Evolutionary conservation across 495 filamentous ascomycete species (phyloP).

Genomic region (Staphylotrichum tortipilum): DNA sequence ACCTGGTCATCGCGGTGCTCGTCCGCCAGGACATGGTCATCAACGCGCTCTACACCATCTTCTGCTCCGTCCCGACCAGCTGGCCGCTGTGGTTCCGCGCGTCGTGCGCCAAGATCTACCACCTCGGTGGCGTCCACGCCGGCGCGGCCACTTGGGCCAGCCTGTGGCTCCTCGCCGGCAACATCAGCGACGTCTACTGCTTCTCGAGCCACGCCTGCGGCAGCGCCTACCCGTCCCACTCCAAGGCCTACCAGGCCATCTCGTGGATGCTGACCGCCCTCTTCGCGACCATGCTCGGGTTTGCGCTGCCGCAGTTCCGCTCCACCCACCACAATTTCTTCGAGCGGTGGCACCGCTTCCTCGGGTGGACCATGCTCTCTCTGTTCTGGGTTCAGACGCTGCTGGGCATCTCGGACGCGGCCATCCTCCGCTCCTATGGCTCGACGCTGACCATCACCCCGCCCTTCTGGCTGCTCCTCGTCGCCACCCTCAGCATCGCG

Average conservation of each 20-base stretch:
- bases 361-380: constrained; percentile 45
- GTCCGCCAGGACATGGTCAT: constrained; percentile 58
- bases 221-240: constrained; percentile 5
- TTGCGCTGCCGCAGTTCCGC: constrained; percentile 37
- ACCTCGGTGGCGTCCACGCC: constrained; percentile 60
- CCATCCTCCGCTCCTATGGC: constrained; percentile 22
- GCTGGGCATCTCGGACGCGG: constrained; percentile 28
- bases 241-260: not conserved
- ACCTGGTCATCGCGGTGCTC: constrained; percentile 35
- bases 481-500: constrained; percentile 45
- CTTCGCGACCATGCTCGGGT: constrained; percentile 23
- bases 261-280: constrained; percentile 7
- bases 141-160: constrained; percentile 52
- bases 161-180: constrained; percentile 55
- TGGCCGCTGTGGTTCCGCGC: constrained; percentile 50
- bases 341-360: constrained; percentile 50
- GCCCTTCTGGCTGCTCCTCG: constrained; percentile 47
- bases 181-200: constrained; percentile 41
- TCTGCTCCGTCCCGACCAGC: constrained; percentile 44
- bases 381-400: constrained; percentile 42
- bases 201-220: constrained; percentile 27
- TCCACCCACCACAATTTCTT: constrained; percentile 45
- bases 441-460: constrained; percentile 36
- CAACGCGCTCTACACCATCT: constrained; percentile 50
- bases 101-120: constrained; percentile 52